Percentiles rank a stretch among this genome's conserved stretches.
phyloP scores from a whole-genome alignment of 2,329 filamentous ascomycete genomes.

The Fusarium globosum region DNA sequence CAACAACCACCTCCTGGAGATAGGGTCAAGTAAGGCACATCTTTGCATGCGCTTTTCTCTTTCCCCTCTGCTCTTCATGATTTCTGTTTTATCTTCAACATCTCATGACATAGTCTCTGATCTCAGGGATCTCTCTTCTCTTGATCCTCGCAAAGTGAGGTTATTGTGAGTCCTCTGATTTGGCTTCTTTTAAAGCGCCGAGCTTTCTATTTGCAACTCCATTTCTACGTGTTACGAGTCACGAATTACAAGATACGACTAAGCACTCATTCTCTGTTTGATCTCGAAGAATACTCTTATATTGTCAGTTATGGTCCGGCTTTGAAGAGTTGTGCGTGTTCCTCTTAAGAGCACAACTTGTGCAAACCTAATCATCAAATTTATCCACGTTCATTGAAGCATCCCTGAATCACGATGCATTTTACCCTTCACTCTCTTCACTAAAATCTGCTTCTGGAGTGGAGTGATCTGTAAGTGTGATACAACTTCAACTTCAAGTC shows the following conservation, averaged over 20 bases:
- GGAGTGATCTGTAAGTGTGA: slow-evolving; percentile 7
- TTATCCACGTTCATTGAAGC: background rate
- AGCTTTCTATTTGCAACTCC: background rate
- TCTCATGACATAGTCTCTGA: background rate
- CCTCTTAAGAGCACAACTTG: background rate
- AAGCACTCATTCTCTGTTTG: background rate
- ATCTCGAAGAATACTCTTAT: background rate
- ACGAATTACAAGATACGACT: background rate
- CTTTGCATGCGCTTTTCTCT: too few relatives aligned
- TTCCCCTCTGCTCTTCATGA: background rate
- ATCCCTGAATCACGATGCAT: slow-evolving; percentile 13
- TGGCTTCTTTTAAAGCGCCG: background rate
- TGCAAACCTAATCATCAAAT: too few relatives aligned
- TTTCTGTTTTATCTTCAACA: too few relatives aligned
- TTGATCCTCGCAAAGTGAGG: background rate
- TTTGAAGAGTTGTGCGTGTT: background rate
- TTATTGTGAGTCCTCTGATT: background rate
- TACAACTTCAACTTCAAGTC: background rate
- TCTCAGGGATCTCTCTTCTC: too few relatives aligned
- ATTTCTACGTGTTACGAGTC: background rate
- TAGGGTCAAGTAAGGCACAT: too few relatives aligned
- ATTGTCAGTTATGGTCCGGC: background rate
- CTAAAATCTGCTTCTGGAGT: background rate
- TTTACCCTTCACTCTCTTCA: background rate
- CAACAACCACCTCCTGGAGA: background rate